phyloP scores from a whole-genome alignment of 768 basidiomycete genomes.

The Naganishia friedmannii region DNA sequence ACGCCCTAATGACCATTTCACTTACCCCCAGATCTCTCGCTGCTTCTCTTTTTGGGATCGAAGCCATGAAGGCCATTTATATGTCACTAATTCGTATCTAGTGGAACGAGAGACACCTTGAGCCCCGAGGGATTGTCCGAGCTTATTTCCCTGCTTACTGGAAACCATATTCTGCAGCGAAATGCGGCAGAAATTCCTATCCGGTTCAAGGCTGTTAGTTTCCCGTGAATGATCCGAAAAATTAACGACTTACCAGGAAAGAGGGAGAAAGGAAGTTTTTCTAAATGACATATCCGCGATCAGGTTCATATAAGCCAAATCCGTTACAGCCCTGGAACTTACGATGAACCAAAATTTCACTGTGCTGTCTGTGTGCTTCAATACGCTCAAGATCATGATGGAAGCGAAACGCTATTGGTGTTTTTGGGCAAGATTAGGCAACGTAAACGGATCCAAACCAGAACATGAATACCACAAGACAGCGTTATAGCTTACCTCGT shows the following conservation, averaged over 20 bases:
- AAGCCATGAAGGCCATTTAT: conserved; percentile 99
- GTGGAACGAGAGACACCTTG: background rate
- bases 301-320: background rate
- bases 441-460: background rate
- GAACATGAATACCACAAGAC: background rate
- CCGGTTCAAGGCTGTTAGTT: background rate
- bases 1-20: background rate
- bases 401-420: conserved; percentile 80
- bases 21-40: conserved; percentile 86
- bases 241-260: conserved; percentile 66
- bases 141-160: conserved; percentile 50
- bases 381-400: conserved; percentile 96
- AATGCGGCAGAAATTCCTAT: conserved; percentile 89
- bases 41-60: conserved; percentile 97
- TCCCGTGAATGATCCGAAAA: background rate
- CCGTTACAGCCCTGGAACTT: conserved; percentile 22
- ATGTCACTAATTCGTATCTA: conserved; percentile 87
- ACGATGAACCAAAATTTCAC: conserved; percentile 99
- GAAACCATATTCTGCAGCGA: conserved; percentile 87
- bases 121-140: background rate
- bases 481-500: conserved; percentile 67
- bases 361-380: conserved; percentile 85
- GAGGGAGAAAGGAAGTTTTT: conserved; percentile 96
- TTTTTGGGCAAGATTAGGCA: conserved; percentile 9
- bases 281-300: conserved; percentile 25